Evolutionary conservation across 768 basidiomycete genomes (phyloP).

Genomic region (Leccinum obscurum): DNA sequence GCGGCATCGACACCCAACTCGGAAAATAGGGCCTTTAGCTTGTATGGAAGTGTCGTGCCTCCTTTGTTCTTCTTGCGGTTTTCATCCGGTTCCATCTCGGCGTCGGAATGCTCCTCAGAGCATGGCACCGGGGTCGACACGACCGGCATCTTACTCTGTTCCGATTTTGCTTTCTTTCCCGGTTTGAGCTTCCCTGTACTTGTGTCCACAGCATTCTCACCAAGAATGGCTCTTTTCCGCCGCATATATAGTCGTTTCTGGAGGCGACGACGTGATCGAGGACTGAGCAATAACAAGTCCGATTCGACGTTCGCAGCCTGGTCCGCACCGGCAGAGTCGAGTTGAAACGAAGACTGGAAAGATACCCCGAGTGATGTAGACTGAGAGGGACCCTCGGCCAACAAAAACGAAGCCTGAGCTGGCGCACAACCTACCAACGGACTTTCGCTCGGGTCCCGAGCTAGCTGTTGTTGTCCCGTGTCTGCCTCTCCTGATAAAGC

Average conservation of each 20-base stretch:
- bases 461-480: neutral
- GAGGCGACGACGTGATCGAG: conserved; percentile 52
- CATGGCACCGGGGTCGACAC: conserved; percentile 10
- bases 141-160: conserved; percentile 3
- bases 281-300: conserved; percentile 38
- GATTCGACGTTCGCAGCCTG: conserved; percentile 4
- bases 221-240: conserved; percentile 55
- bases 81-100: conserved; percentile 9
- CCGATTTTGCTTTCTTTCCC: conserved; percentile 29
- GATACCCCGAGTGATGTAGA: neutral
- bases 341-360: neutral
- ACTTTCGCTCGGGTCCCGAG: neutral
- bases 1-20: conserved; percentile 46
- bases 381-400: neutral
- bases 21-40: conserved; percentile 42
- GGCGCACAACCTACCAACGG: neutral
- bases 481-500: conserved; percentile 23
- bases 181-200: conserved; percentile 38
- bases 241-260: conserved; percentile 74
- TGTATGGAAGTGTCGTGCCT: conserved; percentile 48
- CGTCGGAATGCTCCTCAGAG: conserved; percentile 10
- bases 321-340: neutral
- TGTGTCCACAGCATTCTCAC: conserved; percentile 28
- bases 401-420: neutral
- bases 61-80: conserved; percentile 23